phyloP scores from a whole-genome alignment of 129 eudicot species.

The Scalesia atractyloides region DNA sequence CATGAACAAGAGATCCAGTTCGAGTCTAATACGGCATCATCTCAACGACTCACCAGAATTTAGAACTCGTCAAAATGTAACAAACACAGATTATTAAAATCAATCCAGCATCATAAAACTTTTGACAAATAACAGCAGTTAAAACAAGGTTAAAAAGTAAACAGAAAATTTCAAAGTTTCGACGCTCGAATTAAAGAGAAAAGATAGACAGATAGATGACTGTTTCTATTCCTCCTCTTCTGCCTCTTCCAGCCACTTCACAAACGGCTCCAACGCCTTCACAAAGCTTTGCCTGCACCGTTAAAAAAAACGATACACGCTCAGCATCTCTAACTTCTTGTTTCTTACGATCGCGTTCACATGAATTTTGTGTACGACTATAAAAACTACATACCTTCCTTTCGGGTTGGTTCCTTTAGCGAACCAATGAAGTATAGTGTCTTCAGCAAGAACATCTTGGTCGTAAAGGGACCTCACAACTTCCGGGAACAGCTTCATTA shows the following conservation, averaged over 20 bases:
- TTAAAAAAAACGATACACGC: background rate
- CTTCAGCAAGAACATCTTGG: constrained; percentile 92
- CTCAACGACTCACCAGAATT: no score
- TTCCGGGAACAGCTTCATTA: constrained; percentile 88
- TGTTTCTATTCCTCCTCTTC: constrained; percentile 75
- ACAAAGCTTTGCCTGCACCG: constrained; percentile 81
- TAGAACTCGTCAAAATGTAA: constrained; percentile 8
- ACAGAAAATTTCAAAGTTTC: constrained; percentile 17
- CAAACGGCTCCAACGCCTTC: constrained; percentile 96
- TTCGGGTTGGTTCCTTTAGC: constrained; percentile 90
- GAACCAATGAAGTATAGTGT: constrained; percentile 96
- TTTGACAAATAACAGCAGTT: constrained; percentile 22
- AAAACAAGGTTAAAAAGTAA: constrained; percentile 17
- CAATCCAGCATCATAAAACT: constrained; percentile 18
- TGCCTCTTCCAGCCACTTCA: constrained; percentile 98
- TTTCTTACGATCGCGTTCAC: background rate
- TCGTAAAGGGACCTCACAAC: constrained; percentile 84
- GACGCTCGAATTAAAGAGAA: constrained; percentile 5
- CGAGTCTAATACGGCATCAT: no score
- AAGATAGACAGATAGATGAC: background rate
- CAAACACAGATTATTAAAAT: constrained; percentile 32
- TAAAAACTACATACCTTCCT: constrained; percentile 65
- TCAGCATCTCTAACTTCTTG: background rate
- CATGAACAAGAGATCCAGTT: no score
- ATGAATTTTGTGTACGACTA: background rate